Conservation (phyloP, 116 monocot genomes). For the Phalaenopsis hybrid region DNA sequence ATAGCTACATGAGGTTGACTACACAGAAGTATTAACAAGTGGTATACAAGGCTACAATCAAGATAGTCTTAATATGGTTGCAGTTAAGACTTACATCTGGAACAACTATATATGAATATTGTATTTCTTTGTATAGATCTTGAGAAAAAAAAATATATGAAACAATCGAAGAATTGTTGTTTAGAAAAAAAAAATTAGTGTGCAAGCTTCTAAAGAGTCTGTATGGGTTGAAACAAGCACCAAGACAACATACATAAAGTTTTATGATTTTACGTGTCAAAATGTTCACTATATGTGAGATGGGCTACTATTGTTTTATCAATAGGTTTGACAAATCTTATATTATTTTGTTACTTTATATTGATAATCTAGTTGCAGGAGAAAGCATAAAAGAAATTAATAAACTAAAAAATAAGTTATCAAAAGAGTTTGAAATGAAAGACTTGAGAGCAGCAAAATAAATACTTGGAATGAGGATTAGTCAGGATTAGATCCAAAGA, state of each 20-base stretch:
- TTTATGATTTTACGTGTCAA: not conserved
- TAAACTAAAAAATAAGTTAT: not conserved
- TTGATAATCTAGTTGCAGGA: not conserved
- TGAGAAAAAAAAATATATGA: not conserved
- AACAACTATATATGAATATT: not conserved
- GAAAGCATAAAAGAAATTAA: not conserved
- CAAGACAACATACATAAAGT: not conserved
- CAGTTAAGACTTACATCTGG: not conserved
- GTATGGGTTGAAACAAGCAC: not conserved
- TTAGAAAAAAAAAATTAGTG: not conserved
- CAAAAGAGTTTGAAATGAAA: not conserved
- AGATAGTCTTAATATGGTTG: not conserved
- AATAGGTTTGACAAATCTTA: not conserved
- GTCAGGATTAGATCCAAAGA: not conserved
- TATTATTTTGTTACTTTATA: not conserved
- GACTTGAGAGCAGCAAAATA: not conserved
- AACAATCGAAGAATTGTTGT: not conserved
- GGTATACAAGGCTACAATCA: not conserved
- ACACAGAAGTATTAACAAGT: not conserved
- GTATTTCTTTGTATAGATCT: not conserved
- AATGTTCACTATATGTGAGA: not conserved
- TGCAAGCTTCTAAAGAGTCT: not conserved
- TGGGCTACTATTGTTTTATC: not conserved
- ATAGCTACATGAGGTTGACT: not conserved
- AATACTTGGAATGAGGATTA: not conserved